Conservation (phyloP, 305 asterid species). For the Fraxinus xanthoxyloides region DNA sequence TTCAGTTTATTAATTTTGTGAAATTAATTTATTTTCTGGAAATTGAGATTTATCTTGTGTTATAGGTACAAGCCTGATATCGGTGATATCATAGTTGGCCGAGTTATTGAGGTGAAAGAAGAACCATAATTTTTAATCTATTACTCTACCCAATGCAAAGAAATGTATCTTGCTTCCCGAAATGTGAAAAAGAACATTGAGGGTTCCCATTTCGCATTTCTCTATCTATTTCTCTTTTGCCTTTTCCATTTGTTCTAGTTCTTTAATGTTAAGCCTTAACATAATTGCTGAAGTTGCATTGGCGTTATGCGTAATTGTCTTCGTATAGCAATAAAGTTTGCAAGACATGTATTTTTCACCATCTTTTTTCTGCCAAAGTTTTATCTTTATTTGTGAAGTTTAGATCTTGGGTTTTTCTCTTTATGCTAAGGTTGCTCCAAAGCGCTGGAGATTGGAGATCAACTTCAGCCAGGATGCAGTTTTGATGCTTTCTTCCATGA, state of each 20-base stretch:
- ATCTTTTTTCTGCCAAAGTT: neutral
- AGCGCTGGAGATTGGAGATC: constrained; percentile 92
- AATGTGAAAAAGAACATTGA: neutral
- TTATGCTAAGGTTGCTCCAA: constrained; percentile 71
- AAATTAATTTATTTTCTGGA: neutral
- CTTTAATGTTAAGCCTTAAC: neutral
- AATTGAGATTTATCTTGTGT: neutral
- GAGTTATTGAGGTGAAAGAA: constrained; percentile 72
- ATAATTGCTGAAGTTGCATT: neutral
- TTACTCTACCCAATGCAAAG: neutral
- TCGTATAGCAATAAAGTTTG: neutral
- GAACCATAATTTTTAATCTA: neutral
- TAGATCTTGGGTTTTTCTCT: neutral
- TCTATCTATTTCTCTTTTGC: neutral
- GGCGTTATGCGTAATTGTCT: constrained; percentile 4
- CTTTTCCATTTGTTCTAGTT: neutral
- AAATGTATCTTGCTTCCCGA: neutral
- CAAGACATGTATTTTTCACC: neutral
- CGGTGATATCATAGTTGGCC: constrained; percentile 86
- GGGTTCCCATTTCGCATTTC: neutral
- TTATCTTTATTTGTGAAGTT: neutral
- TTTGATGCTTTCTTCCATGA: constrained; percentile 93
- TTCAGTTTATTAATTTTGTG: neutral
- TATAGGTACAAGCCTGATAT: constrained; percentile 88
- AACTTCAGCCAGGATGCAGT: constrained; percentile 90